These are phyloP conservation scores for Backusella tuberculispora DNA, from an alignment of 192 early-diverging fungal genomes.

Conservation along the genomic window DNA sequence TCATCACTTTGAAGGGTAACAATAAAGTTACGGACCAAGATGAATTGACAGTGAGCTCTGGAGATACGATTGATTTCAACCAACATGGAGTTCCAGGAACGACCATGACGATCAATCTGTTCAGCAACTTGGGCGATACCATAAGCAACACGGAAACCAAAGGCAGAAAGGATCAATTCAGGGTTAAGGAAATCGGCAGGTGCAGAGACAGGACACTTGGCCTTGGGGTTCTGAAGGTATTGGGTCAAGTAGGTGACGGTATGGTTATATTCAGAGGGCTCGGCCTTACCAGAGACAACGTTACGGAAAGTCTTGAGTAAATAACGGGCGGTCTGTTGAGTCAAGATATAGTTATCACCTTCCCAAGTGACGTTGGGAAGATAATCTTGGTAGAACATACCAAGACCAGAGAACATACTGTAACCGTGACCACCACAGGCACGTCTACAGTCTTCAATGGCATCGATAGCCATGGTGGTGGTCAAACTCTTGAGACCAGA, in stretches of 20 bases:
- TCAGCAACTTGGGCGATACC: conserved; percentile 65
- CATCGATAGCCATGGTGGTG: conserved; percentile 67
- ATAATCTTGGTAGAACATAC: conserved; percentile 67
- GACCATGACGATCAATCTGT: conserved; percentile 62
- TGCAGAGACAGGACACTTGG: conserved; percentile 58
- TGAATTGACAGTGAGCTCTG: conserved; percentile 78
- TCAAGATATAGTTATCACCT: conserved; percentile 85
- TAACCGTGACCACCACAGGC: conserved; percentile 83
- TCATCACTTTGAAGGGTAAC: conserved; percentile 54
- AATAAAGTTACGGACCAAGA: conserved; percentile 76
- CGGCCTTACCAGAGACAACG: conserved; percentile 53
- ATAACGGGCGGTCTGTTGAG: conserved; percentile 85
- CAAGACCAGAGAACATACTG: conserved; percentile 73
- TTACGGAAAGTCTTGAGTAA: conserved; percentile 70
- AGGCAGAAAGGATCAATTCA: conserved; percentile 67
- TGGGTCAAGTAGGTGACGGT: conserved; percentile 52
- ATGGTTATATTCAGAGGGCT: conserved; percentile 48
- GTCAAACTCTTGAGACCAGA: conserved; percentile 77
- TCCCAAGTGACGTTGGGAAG: conserved; percentile 82
- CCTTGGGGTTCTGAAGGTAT: conserved; percentile 58
- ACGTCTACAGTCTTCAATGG: conserved; percentile 75
- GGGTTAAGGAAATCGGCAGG: conserved; percentile 62
- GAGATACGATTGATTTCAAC: conserved; percentile 76
- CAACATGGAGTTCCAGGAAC: conserved; percentile 76
- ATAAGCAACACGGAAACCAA: conserved; percentile 74